phyloP scores from a whole-genome alignment of 805 yeast genomes.

The Saccharomyces mikatae region DNA sequence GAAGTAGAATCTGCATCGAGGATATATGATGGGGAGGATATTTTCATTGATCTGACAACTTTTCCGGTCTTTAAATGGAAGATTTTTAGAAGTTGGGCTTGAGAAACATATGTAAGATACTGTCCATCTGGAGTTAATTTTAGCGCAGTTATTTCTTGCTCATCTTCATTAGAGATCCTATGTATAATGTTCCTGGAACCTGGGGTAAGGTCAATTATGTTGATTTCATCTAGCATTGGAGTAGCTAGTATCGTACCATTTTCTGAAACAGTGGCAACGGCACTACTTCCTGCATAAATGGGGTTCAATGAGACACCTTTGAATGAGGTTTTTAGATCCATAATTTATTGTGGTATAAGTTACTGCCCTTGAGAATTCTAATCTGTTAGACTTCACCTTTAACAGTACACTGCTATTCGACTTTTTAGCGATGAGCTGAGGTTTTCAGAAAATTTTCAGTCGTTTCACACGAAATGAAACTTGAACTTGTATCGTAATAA shows the following conservation, averaged over 20 bases:
- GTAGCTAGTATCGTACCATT: conserved; percentile 67
- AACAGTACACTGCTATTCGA: neutral
- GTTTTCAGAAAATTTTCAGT: neutral
- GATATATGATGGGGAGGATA: conserved; percentile 76
- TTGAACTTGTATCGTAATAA: neutral
- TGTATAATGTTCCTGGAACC: conserved; percentile 32
- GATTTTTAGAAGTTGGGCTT: conserved; percentile 72
- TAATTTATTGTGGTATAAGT: neutral
- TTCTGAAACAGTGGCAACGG: conserved; percentile 58
- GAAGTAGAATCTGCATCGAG: conserved; percentile 72
- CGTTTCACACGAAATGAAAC: neutral
- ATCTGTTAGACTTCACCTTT: neutral
- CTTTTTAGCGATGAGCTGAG: neutral
- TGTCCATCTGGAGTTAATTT: conserved; percentile 70
- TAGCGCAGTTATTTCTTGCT: conserved; percentile 67
- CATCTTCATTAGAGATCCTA: conserved; percentile 73
- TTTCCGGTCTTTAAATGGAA: conserved; percentile 35
- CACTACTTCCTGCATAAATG: conserved; percentile 72
- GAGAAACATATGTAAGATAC: conserved; percentile 64
- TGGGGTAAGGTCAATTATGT: conserved; percentile 55
- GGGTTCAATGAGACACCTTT: conserved; percentile 52
- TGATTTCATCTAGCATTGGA: conserved; percentile 68
- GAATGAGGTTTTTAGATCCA: conserved; percentile 31
- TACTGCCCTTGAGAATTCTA: neutral
- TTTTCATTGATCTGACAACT: conserved; percentile 44